Evolutionary conservation across 129 eudicot species (phyloP).

Genomic region (Scalesia atractyloides): DNA sequence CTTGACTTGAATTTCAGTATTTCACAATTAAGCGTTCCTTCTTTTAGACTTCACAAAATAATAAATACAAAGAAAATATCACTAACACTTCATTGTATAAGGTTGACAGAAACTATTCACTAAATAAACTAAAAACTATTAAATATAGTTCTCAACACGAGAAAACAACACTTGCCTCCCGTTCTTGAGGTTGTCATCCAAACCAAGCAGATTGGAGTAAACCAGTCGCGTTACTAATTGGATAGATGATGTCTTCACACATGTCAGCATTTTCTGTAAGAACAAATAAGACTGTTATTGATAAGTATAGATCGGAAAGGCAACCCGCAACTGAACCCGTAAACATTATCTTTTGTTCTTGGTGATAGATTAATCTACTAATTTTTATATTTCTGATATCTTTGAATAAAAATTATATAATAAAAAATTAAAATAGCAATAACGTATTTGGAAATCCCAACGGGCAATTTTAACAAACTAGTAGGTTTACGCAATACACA

Average conservation of each 20-base stretch:
- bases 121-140: not conserved
- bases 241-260: slow-evolving; percentile 68
- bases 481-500: no score
- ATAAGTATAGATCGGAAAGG: not conserved
- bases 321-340: no score
- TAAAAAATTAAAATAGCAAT: no score
- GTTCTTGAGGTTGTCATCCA: slow-evolving; percentile 72
- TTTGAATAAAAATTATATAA: no score
- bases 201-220: slow-evolving; percentile 74
- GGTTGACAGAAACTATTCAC: not conserved
- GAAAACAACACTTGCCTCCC: slow-evolving; percentile 58
- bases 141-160: not conserved
- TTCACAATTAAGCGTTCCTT: slow-evolving; percentile 87
- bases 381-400: no score
- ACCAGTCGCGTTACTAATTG: slow-evolving; percentile 63
- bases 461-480: no score
- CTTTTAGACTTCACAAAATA: slow-evolving; percentile 59
- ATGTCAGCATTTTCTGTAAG: slow-evolving; percentile 66
- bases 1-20: slow-evolving; percentile 85
- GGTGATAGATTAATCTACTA: no score
- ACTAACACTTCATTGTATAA: slow-evolving; percentile 7
- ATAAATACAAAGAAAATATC: not conserved
- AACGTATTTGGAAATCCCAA: no score
- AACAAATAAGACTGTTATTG: slow-evolving; percentile 12
- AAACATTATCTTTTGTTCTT: no score